Conservation (phyloP, 129 eudicot species). For the Lactuca sativa region DNA sequence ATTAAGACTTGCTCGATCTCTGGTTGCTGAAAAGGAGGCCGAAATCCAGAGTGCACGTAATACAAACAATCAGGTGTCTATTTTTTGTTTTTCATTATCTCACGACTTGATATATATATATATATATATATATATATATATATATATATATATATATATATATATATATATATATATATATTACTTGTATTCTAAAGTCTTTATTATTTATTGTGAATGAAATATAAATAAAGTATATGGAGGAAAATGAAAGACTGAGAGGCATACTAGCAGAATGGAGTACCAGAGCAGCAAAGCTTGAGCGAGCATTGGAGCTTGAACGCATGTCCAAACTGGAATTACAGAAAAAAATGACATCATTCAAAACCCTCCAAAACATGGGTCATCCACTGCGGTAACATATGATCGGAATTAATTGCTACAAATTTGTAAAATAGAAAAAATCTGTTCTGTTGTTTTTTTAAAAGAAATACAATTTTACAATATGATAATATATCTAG, state of each 20-base stretch:
- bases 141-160: too few species aligned
- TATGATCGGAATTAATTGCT: neutral
- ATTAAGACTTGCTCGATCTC: conserved; percentile 83
- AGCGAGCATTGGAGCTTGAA: conserved; percentile 81
- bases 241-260: conserved; percentile 94
- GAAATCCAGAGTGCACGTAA: conserved; percentile 71
- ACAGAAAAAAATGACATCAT: conserved; percentile 62
- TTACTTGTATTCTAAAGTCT: conserved; percentile 11
- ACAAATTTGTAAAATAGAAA: neutral
- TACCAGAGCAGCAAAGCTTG: conserved; percentile 97
- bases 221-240: conserved; percentile 85
- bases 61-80: conserved; percentile 75
- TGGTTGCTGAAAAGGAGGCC: conserved; percentile 87
- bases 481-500: conserved; percentile 7
- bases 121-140: too few species aligned
- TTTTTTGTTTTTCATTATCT: neutral
- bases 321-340: conserved; percentile 72
- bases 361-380: conserved; percentile 29
- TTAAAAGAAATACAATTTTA: conserved; percentile 5
- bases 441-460: neutral
- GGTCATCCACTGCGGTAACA: neutral
- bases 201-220: neutral
- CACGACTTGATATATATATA: too few species aligned
- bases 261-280: conserved; percentile 98
- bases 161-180: too few species aligned